Conservation (phyloP, 768 basidiomycete species). For the Tylopilus felleus region DNA sequence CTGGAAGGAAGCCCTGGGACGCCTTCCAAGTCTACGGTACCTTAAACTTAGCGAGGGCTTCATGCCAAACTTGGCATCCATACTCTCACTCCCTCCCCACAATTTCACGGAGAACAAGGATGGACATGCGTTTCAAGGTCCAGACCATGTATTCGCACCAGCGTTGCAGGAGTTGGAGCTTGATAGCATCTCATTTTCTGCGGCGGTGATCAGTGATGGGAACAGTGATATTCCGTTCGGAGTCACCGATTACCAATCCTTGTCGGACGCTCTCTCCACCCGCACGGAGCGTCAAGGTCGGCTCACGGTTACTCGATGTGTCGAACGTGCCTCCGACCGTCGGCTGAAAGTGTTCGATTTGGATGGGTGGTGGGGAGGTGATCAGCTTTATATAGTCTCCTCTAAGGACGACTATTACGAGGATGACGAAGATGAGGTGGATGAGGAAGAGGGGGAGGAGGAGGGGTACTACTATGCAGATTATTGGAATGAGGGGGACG, state of each 20-base stretch:
- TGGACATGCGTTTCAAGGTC: not conserved
- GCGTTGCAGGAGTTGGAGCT: not conserved
- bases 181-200: not conserved
- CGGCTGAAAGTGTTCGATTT: not conserved
- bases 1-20: not conserved
- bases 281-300: not conserved
- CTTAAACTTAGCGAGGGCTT: not conserved
- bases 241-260: not conserved
- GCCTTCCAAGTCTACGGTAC: not conserved
- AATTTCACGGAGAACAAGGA: not conserved
- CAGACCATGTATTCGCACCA: not conserved
- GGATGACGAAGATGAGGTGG: too few relatives aligned
- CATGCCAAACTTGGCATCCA: not conserved
- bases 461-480: too few relatives aligned
- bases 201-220: not conserved
- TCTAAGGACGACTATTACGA: not conserved
- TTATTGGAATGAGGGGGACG: too few relatives aligned
- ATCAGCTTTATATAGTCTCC: not conserved
- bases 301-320: not conserved
- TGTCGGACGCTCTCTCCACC: not conserved
- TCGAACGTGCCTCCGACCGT: not conserved
- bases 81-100: not conserved
- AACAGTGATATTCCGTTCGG: not conserved
- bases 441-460: too few relatives aligned
- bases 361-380: not conserved